Percentiles rank a stretch among this genome's conserved stretches.
Evolutionary conservation across 805 yeast species (phyloP).

Genomic region (Candida fluviatilis): DNA sequence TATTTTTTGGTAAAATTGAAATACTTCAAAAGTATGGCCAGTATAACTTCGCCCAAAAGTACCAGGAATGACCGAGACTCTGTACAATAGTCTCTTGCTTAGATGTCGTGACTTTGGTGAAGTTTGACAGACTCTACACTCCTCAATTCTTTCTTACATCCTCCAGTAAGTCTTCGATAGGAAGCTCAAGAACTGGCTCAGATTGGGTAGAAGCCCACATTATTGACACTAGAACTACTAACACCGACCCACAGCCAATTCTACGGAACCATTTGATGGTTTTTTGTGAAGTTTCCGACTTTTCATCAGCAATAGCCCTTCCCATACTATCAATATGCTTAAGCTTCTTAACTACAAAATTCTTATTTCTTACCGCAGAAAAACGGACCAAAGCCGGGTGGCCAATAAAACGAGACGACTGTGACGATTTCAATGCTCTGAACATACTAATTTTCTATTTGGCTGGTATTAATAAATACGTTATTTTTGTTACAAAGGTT

Average conservation of each 20-base stretch:
- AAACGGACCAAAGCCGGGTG: neutral
- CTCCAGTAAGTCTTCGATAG: conserved; percentile 1
- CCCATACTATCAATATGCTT: conserved; percentile 19
- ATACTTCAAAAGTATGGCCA: too few relatives aligned
- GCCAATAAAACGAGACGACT: neutral
- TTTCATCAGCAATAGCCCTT: conserved; percentile 31
- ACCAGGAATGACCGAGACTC: too few relatives aligned
- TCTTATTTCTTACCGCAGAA: neutral
- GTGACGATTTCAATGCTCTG: neutral
- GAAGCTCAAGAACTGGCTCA: neutral
- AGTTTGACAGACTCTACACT: too few relatives aligned
- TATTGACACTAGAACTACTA: conserved; percentile 24
- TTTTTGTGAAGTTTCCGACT: conserved; percentile 23
- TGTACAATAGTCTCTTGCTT: too few relatives aligned
- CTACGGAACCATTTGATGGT: conserved; percentile 20
- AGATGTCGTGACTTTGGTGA: too few relatives aligned
- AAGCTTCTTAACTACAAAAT: conserved; percentile 10
- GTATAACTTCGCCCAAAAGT: too few relatives aligned
- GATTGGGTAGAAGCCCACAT: conserved; percentile 16
- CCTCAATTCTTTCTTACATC: neutral
- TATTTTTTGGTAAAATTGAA: too few relatives aligned
- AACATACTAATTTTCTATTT: too few relatives aligned
- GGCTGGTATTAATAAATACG: too few relatives aligned
- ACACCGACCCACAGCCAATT: conserved; percentile 23
- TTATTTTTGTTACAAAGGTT: too few relatives aligned